A percentile compares a stretch with the other conserved stretches of the same genome.
phyloP scores from a whole-genome alignment of 768 basidiomycete species.

The Mycena leptocephala region DNA sequence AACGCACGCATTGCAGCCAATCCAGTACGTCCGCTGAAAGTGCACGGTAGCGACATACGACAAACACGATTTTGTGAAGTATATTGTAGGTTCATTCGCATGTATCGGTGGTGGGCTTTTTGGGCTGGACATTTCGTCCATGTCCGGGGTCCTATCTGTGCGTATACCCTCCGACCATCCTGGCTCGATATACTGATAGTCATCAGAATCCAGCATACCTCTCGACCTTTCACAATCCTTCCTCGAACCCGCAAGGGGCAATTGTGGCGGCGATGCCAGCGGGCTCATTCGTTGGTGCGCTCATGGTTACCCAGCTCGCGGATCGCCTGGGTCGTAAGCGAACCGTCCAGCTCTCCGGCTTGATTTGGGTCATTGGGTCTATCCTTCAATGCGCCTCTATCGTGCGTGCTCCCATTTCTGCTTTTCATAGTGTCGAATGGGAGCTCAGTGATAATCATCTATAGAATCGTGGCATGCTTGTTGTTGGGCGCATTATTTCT shows the following conservation, averaged over 20 bases:
- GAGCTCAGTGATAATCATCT: too few species aligned
- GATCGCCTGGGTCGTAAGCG: slow-evolving; percentile 78
- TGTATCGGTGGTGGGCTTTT: slow-evolving; percentile 88
- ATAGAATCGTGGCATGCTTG: slow-evolving; percentile 87
- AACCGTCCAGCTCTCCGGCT: slow-evolving; percentile 54
- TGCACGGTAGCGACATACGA: too few species aligned
- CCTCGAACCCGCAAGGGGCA: slow-evolving; percentile 65
- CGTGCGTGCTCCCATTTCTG: too few species aligned
- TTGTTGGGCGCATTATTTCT: slow-evolving; percentile 78
- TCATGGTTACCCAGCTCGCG: slow-evolving; percentile 74
- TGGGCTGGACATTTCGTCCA: slow-evolving; percentile 87
- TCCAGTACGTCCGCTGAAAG: neutral
- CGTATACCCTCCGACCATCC: too few species aligned
- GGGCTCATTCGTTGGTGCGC: slow-evolving; percentile 78
- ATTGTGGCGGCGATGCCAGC: slow-evolving; percentile 89
- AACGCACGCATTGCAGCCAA: neutral
- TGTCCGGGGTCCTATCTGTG: slow-evolving; percentile 82
- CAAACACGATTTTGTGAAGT: slow-evolving; percentile 50
- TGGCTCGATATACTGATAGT: too few species aligned
- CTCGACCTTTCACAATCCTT: neutral
- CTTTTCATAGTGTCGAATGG: too few species aligned
- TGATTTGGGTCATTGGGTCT: slow-evolving; percentile 35
- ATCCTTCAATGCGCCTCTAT: slow-evolving; percentile 79
- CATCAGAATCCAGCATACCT: neutral
- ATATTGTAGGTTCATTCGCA: slow-evolving; percentile 85